Evolutionary conservation across 106 monocot species (phyloP).

Genomic region (Triglochin maritima): DNA sequence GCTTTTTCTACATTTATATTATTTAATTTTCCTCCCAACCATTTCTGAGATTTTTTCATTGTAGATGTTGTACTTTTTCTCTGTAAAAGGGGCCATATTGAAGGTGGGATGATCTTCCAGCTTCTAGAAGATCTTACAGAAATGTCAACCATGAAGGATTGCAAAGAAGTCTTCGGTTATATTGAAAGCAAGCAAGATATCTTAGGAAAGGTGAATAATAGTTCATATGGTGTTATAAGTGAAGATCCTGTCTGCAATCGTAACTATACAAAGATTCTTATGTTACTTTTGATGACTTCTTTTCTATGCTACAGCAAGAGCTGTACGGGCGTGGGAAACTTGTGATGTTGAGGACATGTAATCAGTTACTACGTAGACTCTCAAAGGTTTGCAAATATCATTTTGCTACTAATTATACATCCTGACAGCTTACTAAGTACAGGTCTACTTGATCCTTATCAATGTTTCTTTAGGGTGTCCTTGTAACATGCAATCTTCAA

Average conservation of each 20-base stretch:
- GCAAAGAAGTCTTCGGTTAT: slow-evolving; percentile 95
- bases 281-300: background rate
- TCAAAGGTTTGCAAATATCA: slow-evolving; percentile 58
- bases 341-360: slow-evolving; percentile 98
- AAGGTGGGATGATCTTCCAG: slow-evolving; percentile 99
- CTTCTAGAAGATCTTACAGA: slow-evolving; percentile 96
- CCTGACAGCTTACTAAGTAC: background rate
- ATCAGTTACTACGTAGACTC: slow-evolving; percentile 92
- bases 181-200: slow-evolving; percentile 96
- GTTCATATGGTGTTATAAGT: background rate
- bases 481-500: no score
- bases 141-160: slow-evolving; percentile 99
- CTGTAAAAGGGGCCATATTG: slow-evolving; percentile 92
- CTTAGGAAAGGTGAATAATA: slow-evolving; percentile 71
- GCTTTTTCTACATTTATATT: background rate
- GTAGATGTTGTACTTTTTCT: slow-evolving; percentile 87
- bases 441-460: no score
- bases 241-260: slow-evolving; percentile 1
- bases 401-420: background rate
- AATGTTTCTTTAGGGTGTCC: no score
- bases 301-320: slow-evolving; percentile 59
- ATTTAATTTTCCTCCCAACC: background rate
- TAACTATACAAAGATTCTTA: slow-evolving; percentile 4
- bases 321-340: slow-evolving; percentile 97
- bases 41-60: background rate